Conservation (phyloP, 768 basidiomycete genomes). For the Hypholoma sublateritium region DNA sequence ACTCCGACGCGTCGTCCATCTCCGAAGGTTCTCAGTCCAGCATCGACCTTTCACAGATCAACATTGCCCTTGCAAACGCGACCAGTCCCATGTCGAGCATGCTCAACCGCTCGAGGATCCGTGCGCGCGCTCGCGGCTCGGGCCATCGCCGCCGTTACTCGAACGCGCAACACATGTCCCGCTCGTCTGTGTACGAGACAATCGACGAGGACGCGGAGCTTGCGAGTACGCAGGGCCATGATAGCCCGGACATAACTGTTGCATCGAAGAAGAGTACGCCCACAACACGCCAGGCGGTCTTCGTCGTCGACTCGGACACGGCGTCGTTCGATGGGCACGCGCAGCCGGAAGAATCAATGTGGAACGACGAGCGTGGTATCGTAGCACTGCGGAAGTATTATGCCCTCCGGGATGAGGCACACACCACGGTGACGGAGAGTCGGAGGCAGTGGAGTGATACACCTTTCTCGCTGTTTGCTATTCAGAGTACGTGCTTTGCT, state of each 20-base stretch:
- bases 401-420: slow-evolving; percentile 66
- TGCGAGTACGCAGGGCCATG: slow-evolving; percentile 7
- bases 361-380: slow-evolving; percentile 74
- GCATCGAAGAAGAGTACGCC: slow-evolving; percentile 32
- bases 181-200: slow-evolving; percentile 75
- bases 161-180: slow-evolving; percentile 52
- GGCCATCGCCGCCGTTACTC: slow-evolving; percentile 75
- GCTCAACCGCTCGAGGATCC: slow-evolving; percentile 37
- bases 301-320: slow-evolving; percentile 58
- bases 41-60: slow-evolving; percentile 68
- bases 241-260: slow-evolving; percentile 10
- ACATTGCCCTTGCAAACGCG: slow-evolving; percentile 51
- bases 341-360: slow-evolving; percentile 40
- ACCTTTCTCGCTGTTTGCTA: slow-evolving; percentile 66
- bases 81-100: slow-evolving; percentile 49
- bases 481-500: slow-evolving; percentile 59
- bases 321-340: slow-evolving; percentile 33
- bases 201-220: slow-evolving; percentile 68
- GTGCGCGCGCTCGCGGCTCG: slow-evolving; percentile 56
- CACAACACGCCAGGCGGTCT: slow-evolving; percentile 42
- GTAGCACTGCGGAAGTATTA: slow-evolving; percentile 64
- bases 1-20: slow-evolving; percentile 66
- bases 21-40: slow-evolving; percentile 78
- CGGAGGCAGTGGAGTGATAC: slow-evolving; percentile 67
- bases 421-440: slow-evolving; percentile 67